phyloP scores from a whole-genome alignment of 2,329 filamentous ascomycete species.

The Herpotrichia juniperi region DNA sequence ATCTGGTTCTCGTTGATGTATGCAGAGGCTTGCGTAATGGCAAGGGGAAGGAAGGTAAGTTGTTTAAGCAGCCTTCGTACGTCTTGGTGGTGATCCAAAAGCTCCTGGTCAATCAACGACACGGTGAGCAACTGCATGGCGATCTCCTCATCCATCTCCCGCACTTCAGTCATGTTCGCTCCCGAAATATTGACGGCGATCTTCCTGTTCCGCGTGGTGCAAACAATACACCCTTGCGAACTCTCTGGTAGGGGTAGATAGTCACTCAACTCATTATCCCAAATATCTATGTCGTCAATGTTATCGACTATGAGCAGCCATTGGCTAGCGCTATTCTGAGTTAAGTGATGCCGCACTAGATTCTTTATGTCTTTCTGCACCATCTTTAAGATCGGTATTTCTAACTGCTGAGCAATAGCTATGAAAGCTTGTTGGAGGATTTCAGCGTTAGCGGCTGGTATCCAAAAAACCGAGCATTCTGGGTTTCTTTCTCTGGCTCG shows the following conservation, averaged over 20 bases:
- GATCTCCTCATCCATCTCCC: conserved; percentile 10
- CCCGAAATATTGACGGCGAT: conserved; percentile 13
- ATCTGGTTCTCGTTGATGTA: conserved; percentile 2
- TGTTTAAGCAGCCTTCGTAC: conserved; percentile 1
- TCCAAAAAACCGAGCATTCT: conserved; percentile 12
- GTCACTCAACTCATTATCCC: not conserved
- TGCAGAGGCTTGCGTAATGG: too few species aligned
- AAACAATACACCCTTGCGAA: conserved; percentile 11
- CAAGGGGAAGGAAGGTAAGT: conserved; percentile 34
- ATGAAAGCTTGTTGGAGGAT: conserved; percentile 23
- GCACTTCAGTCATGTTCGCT: conserved; percentile 11
- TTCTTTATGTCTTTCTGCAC: conserved; percentile 3
- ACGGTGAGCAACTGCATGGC: conserved; percentile 9
- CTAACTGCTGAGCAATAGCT: conserved; percentile 8
- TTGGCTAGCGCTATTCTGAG: conserved; percentile 1
- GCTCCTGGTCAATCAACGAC: conserved; percentile 4
- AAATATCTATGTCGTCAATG: conserved; percentile 9
- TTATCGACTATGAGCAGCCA: conserved; percentile 12
- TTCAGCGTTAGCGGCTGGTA: conserved; percentile 20
- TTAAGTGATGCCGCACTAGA: conserved; percentile 5
- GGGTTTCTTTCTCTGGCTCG: conserved; percentile 18
- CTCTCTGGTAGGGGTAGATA: conserved; percentile 17
- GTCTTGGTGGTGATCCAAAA: not conserved
- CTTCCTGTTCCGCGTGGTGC: conserved; percentile 16
- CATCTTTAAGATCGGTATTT: conserved; percentile 5